phyloP scores from a whole-genome alignment of 768 basidiomycete species.

The Rossbeevera mucosa region DNA sequence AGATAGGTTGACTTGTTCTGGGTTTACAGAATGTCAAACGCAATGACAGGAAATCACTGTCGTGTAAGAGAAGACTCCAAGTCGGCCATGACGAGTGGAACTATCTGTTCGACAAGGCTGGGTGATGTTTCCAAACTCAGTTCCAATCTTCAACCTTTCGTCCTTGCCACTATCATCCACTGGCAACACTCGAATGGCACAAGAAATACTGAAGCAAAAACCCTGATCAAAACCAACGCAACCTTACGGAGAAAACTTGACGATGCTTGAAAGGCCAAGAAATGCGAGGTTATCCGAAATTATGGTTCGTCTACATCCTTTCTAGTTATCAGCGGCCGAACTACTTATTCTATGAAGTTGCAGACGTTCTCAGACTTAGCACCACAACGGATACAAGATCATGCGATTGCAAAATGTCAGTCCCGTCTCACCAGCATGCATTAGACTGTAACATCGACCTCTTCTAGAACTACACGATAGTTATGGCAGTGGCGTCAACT shows the following conservation, averaged over 20 bases:
- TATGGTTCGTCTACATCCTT: neutral
- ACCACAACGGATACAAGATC: neutral
- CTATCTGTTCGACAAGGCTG: neutral
- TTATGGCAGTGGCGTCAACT: neutral
- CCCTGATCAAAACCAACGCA: neutral
- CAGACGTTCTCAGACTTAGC: neutral
- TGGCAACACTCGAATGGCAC: neutral
- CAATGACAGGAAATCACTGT: neutral
- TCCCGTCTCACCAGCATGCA: neutral
- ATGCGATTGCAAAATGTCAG: neutral
- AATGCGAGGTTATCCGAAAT: neutral
- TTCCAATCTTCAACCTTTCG: fast-evolving
- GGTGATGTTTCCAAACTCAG: neutral
- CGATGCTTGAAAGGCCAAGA: neutral
- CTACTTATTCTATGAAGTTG: neutral
- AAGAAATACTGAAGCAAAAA: neutral
- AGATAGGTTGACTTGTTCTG: too few relatives aligned
- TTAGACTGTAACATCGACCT: neutral
- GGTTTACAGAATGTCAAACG: neutral
- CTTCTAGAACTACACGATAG: neutral
- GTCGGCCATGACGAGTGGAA: neutral
- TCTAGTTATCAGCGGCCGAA: neutral
- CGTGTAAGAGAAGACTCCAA: neutral
- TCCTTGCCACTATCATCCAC: neutral
- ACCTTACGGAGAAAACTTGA: neutral